Conservation (phyloP, 2,329 filamentous ascomycete genomes). For the Xylariaceae sp. region DNA sequence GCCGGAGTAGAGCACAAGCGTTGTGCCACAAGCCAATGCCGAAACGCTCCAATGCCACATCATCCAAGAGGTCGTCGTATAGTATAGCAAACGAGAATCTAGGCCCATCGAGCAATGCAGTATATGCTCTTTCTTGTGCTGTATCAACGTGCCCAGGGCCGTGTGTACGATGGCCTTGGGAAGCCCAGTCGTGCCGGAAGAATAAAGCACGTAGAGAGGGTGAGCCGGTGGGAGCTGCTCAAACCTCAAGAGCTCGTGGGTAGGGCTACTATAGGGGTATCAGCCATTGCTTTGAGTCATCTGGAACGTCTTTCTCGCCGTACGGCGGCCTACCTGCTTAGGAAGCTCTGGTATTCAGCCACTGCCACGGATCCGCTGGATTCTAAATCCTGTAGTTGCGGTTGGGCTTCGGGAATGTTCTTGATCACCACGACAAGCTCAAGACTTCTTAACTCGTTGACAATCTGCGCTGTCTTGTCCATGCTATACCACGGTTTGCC, state of each 20-base stretch:
- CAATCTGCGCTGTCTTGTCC: slow-evolving; percentile 80
- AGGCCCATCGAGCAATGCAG: slow-evolving; percentile 83
- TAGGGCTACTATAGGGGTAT: slow-evolving; percentile 40
- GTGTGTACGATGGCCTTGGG: slow-evolving; percentile 97
- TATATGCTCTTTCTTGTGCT: slow-evolving; percentile 96
- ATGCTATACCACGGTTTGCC: slow-evolving; percentile 85
- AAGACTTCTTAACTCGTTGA: slow-evolving; percentile 68
- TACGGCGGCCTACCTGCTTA: slow-evolving; percentile 43
- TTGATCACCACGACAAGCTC: slow-evolving; percentile 77
- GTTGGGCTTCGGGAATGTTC: slow-evolving; percentile 57
- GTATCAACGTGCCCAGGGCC: slow-evolving; percentile 84
- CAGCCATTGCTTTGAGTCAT: slow-evolving; percentile 28
- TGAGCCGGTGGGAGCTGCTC: slow-evolving; percentile 83
- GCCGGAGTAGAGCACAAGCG: slow-evolving; percentile 88
- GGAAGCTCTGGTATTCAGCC: slow-evolving; percentile 54
- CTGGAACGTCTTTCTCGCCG: no score
- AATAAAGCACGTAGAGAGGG: slow-evolving; percentile 93
- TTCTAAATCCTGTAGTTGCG: slow-evolving; percentile 51
- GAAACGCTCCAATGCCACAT: slow-evolving; percentile 99
- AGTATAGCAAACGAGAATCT: slow-evolving; percentile 83
- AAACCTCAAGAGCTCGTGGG: slow-evolving; percentile 64
- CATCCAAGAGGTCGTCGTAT: slow-evolving; percentile 97
- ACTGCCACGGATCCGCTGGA: slow-evolving; percentile 51
- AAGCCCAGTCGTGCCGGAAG: slow-evolving; percentile 83
- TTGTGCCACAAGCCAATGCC: slow-evolving; percentile 81